Evolutionary conservation across 108 stramenopile genomes (phyloP).

Genomic region (Cylindrotheca fusiformis): DNA sequence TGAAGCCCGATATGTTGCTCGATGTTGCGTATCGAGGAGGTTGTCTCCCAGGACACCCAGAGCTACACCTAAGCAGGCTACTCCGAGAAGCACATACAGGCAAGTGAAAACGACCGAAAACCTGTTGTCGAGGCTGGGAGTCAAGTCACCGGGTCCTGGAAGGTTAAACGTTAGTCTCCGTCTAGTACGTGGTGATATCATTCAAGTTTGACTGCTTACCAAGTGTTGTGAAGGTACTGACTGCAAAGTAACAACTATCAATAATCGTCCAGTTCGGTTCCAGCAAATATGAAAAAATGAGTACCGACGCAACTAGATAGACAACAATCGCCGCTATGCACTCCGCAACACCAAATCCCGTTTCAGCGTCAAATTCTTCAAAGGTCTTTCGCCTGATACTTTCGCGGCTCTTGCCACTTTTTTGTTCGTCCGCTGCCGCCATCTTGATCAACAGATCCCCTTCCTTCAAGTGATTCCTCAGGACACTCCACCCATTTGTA

Average conservation of each 20-base stretch:
- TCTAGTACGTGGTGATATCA: no score
- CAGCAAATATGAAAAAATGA: conserved; percentile 21
- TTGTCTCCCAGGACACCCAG: conserved; percentile 11
- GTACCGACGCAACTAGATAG: conserved; percentile 15
- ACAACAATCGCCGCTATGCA: conserved; percentile 25
- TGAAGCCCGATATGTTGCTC: not conserved
- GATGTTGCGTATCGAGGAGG: conserved; percentile 3
- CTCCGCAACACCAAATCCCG: conserved; percentile 2
- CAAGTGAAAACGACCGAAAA: conserved; percentile 17
- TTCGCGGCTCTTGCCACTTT: not conserved
- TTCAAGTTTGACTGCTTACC: no score
- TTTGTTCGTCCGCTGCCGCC: not conserved
- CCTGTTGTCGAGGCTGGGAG: no score
- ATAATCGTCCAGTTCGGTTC: conserved; percentile 33
- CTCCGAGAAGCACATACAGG: conserved; percentile 3
- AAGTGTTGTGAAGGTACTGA: conserved; percentile 33
- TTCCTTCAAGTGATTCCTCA: conserved; percentile 4
- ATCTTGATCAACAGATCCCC: not conserved
- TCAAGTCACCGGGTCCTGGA: no score
- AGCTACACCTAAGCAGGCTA: conserved; percentile 11
- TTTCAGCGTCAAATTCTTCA: conserved; percentile 11
- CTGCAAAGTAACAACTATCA: conserved; percentile 34
- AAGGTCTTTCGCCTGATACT: not conserved
- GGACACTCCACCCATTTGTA: conserved; percentile 1
- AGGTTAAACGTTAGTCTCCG: no score